These are phyloP conservation scores for Dryadomyces quercivorus DNA, from an alignment of 2,329 filamentous ascomycete species.

Conservation along the genomic window DNA sequence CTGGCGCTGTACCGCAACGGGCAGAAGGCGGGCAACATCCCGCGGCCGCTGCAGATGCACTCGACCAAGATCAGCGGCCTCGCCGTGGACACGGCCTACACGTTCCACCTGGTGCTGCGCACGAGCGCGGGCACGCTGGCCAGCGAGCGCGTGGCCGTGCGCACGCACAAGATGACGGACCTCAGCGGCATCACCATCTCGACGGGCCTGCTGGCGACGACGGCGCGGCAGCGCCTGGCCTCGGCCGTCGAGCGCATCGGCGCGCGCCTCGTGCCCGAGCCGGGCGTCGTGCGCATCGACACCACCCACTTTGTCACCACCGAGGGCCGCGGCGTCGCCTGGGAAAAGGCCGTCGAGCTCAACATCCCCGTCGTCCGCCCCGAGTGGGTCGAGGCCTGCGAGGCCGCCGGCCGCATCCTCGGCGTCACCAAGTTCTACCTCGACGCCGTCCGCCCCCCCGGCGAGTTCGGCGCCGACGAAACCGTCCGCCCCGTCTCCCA, in stretches of 20 bases:
- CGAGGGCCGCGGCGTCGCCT: conserved; percentile 75
- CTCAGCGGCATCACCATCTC: conserved; percentile 91
- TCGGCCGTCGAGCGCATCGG: conserved; percentile 78
- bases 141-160: conserved; percentile 72
- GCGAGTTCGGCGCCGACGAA: conserved; percentile 4
- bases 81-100: conserved; percentile 93
- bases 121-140: conserved; percentile 81
- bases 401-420: conserved; percentile 81
- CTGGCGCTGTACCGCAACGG: conserved; percentile 90
- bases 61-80: conserved; percentile 95
- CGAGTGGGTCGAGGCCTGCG: conserved; percentile 96
- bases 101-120: conserved; percentile 81
- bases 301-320: conserved; percentile 98
- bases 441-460: conserved; percentile 50
- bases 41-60: conserved; percentile 72
- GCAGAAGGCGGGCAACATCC: conserved; percentile 92
- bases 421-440: conserved; percentile 94
- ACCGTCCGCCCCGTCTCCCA: conserved; percentile 1
- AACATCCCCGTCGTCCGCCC: conserved; percentile 95
- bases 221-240: conserved; percentile 59
- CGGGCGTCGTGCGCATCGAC: conserved; percentile 79
- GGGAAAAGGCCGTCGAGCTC: conserved; percentile 96
- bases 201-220: conserved; percentile 67
- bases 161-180: conserved; percentile 98
- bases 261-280: conserved; percentile 58